phyloP scores from a whole-genome alignment of 805 yeast genomes.

The Candida coquimbonensis region DNA sequence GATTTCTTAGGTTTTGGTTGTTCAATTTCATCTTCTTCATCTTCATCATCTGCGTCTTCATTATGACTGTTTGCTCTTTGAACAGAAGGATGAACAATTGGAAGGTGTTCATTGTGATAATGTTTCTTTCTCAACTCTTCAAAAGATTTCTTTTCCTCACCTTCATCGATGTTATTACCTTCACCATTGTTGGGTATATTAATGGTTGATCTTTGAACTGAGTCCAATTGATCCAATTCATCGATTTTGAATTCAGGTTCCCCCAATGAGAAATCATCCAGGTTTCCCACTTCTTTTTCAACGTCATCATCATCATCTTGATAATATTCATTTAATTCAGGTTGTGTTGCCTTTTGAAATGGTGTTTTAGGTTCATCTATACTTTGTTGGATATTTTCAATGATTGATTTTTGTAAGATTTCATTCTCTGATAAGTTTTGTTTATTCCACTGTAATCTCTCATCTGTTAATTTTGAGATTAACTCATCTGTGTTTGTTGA shows the following conservation, averaged over 20 bases:
- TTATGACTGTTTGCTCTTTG: slow-evolving; percentile 5
- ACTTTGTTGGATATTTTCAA: slow-evolving; percentile 40
- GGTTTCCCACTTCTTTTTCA: slow-evolving; percentile 25
- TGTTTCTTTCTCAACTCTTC: slow-evolving; percentile 78
- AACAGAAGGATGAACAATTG: slow-evolving; percentile 14
- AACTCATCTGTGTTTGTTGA: too few species aligned
- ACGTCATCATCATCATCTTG: slow-evolving; percentile 57
- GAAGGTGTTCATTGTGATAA: slow-evolving; percentile 51
- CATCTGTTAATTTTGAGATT: slow-evolving; percentile 7
- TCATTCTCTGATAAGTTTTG: slow-evolving; percentile 56
- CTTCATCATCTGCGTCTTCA: slow-evolving; percentile 20
- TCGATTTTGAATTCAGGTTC: slow-evolving; percentile 41
- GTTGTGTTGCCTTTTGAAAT: slow-evolving; percentile 82
- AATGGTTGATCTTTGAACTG: slow-evolving; percentile 19
- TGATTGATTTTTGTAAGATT: slow-evolving; percentile 59
- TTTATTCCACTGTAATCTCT: slow-evolving; percentile 78
- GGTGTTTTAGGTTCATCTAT: slow-evolving; percentile 97
- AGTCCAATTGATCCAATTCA: slow-evolving; percentile 19
- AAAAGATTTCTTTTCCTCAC: slow-evolving; percentile 34
- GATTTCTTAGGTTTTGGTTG: slow-evolving; percentile 41
- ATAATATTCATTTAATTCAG: slow-evolving; percentile 69
- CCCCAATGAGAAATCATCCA: slow-evolving; percentile 51
- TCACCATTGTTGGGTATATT: slow-evolving; percentile 22
- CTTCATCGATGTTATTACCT: neutral
- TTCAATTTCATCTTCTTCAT: slow-evolving; percentile 11